phyloP scores from a whole-genome alignment of 495 filamentous ascomycete species.

The Penicillium macrosclerotiorum region DNA sequence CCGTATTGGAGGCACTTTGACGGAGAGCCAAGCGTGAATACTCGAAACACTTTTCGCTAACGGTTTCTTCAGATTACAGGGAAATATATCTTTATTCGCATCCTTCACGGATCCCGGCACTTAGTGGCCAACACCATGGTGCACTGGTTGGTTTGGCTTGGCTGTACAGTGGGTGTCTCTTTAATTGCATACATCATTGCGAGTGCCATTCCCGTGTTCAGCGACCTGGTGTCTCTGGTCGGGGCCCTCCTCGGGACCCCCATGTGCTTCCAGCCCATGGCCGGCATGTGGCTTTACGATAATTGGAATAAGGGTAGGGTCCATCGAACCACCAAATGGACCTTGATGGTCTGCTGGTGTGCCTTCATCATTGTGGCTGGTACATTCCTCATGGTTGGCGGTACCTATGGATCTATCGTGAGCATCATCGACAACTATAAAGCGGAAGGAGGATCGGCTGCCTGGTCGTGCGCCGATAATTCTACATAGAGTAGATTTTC shows the following conservation, averaged over 20 bases:
- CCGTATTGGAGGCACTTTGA: too few species aligned
- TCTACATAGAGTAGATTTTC: constrained; percentile 16
- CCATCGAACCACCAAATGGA: constrained; percentile 23
- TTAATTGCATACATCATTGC: constrained; percentile 67
- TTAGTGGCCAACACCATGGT: constrained; percentile 56
- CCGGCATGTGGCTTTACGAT: constrained; percentile 46
- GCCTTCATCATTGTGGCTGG: constrained; percentile 33
- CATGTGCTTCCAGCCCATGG: constrained; percentile 46
- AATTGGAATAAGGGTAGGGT: constrained; percentile 44
- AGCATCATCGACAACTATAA: constrained; percentile 52
- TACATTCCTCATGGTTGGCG: constrained; percentile 51
- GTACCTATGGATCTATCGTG: constrained; percentile 56
- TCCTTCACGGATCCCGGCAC: constrained; percentile 53
- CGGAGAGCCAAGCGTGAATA: background rate
- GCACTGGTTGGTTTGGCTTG: constrained; percentile 58
- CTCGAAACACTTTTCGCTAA: background rate
- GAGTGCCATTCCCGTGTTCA: constrained; percentile 68
- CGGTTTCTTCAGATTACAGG: constrained; percentile 19
- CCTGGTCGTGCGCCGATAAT: constrained; percentile 39
- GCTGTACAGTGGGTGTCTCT: constrained; percentile 53
- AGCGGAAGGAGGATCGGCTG: constrained; percentile 20
- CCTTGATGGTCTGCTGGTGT: constrained; percentile 28
- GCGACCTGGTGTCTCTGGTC: constrained; percentile 57
- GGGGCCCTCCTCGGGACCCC: constrained; percentile 56
- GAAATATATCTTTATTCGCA: constrained; percentile 61